These are phyloP conservation scores for Salmacisia buchloeana DNA, from an alignment of 1,284 basidiomycete species.

Conservation along the genomic window DNA sequence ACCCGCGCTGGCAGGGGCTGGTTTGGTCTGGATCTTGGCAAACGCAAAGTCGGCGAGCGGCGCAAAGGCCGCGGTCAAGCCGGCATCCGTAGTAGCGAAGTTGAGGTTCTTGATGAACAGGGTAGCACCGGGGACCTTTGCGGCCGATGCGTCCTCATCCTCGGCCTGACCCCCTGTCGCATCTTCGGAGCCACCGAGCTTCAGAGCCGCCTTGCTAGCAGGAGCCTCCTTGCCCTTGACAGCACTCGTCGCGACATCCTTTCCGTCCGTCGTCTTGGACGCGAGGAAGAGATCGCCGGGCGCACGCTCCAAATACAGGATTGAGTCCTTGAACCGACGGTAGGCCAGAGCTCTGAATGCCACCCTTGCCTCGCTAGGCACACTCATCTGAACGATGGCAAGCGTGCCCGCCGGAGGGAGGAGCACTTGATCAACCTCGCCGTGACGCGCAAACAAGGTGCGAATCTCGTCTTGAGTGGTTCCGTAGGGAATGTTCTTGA, in stretches of 20 bases:
- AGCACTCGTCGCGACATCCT: not conserved
- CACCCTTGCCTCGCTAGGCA: conserved; percentile 52
- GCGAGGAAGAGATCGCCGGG: conserved; percentile 61
- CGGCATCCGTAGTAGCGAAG: conserved; percentile 77
- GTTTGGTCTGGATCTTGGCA: conserved; percentile 84
- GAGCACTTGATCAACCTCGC: conserved; percentile 68
- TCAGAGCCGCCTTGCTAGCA: conserved; percentile 25
- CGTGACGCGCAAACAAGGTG: conserved; percentile 73
- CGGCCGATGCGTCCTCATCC: conserved; percentile 53
- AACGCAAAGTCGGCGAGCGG: conserved; percentile 76
- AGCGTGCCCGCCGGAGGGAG: conserved; percentile 90
- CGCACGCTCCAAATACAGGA: conserved; percentile 89
- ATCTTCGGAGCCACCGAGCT: conserved; percentile 20
- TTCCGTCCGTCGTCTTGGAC: not conserved
- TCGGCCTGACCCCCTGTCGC: conserved; percentile 5
- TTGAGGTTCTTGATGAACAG: conserved; percentile 92
- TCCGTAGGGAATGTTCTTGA: conserved; percentile 95
- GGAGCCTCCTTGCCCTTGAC: conserved; percentile 19
- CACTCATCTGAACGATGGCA: conserved; percentile 80
- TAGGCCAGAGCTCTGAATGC: conserved; percentile 78
- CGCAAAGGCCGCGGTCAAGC: conserved; percentile 67
- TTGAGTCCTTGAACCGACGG: conserved; percentile 76
- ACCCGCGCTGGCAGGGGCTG: conserved; percentile 62
- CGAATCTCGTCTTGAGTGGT: conserved; percentile 70
- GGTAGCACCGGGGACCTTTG: conserved; percentile 62